Conservation (phyloP, 179 eudicot genomes). For the Camellia oleifera region DNA sequence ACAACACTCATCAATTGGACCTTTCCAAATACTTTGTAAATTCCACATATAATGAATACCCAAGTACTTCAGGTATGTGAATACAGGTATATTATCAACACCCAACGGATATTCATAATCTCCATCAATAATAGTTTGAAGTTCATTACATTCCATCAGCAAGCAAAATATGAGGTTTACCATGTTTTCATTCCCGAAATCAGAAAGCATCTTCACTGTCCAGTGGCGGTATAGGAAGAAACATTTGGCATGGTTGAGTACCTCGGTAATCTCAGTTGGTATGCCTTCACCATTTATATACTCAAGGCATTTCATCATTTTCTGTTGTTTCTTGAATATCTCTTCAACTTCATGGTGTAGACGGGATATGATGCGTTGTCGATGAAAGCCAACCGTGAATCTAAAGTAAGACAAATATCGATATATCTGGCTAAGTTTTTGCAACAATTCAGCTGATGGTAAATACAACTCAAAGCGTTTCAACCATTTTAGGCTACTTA, state of each 20-base stretch:
- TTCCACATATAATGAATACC: not conserved
- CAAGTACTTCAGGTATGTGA: not conserved
- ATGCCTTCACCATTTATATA: too few relatives aligned
- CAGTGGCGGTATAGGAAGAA: too few relatives aligned
- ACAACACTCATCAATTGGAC: not conserved
- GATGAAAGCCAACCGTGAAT: not conserved
- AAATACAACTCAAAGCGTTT: not conserved
- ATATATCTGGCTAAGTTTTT: too few relatives aligned
- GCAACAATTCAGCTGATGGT: not conserved
- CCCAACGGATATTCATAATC: too few relatives aligned
- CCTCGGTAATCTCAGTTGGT: not conserved
- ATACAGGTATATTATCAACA: too few relatives aligned
- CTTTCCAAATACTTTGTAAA: too few relatives aligned
- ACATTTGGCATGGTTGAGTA: too few relatives aligned
- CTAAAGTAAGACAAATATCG: too few relatives aligned
- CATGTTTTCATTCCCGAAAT: not conserved
- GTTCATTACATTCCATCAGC: not conserved
- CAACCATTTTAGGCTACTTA: too few relatives aligned
- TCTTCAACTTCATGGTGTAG: not conserved
- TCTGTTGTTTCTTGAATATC: not conserved
- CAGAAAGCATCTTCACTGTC: not conserved
- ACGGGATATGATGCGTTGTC: conserved; percentile 1
- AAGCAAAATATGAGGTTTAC: not conserved
- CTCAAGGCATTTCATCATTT: too few relatives aligned
- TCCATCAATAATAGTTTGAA: not conserved